Evolutionary conservation across 495 filamentous ascomycete genomes (phyloP), one percentile per base, ranked within the genome.

Genomic region (Penicillium lagena): DNA sequence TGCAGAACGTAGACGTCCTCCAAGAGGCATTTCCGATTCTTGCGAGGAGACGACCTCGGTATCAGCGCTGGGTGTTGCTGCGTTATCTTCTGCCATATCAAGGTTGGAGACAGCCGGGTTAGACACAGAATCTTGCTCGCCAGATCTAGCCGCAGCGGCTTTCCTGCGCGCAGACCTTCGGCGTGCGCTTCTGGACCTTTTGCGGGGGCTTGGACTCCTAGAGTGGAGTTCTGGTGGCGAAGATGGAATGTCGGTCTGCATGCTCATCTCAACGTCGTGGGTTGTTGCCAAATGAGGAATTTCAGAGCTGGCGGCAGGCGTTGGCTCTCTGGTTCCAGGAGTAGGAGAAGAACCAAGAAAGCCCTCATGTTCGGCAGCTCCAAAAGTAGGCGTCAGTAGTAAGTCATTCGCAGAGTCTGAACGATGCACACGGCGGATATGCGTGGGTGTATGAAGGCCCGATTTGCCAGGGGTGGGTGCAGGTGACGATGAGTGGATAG

Each of bases 321-420:
- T 55, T 42, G 59, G 60, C 22, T 64, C 61, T 47, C 67, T 66
- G 55, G 80, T 60, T 59, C 69, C 54, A 7, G 88, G 87, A 0
- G 89, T 94, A 1, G 89, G 89, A 8, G 89, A 93, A n/a, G 86
- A 94, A 3, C 78, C 79, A 35, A 91, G 70, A 51, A 79, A 87
- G 12, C 79, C 77, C 56, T 81, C 53, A 52, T 67, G 55, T 39
- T 72, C 54, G 27, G 55, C 44, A 36, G 63, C 41, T n/a, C 55
- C 54, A 10, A 78, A 59, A 12, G 64, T 74, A 12, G 77, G 77
- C 11, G 78, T 80, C 34, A 67, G 55, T 4, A 70, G 67, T 12
- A 68, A 63, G 38, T 58, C 64, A 39, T 42, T 40, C 1, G 47
- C 45, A 12, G 47, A 42, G 13, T 50, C 56, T 10, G 41, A 51